These are phyloP conservation scores for Xerocomus potaroensis DNA, from an alignment of 768 basidiomycete species.

Conservation along the genomic window DNA sequence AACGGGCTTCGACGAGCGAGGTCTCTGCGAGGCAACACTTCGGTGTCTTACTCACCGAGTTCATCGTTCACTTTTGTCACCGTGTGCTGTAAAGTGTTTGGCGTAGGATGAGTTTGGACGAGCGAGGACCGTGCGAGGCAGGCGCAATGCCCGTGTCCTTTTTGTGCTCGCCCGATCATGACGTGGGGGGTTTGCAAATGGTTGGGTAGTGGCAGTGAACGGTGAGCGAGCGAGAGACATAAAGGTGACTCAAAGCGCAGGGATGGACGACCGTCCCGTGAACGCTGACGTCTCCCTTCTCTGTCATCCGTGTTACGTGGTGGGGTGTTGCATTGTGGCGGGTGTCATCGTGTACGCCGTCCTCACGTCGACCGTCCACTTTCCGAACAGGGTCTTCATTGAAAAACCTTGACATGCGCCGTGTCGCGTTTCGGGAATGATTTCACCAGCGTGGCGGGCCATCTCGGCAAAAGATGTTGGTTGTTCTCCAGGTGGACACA, in stretches of 20 bases:
- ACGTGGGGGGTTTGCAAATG: constrained; percentile 2
- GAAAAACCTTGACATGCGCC: constrained; percentile 68
- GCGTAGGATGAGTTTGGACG: background rate
- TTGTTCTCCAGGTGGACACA: constrained; percentile 58
- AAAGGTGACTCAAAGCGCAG: no score
- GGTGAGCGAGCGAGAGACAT: no score
- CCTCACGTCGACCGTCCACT: background rate
- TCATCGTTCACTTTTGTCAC: constrained; percentile 3
- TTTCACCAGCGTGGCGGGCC: constrained; percentile 47
- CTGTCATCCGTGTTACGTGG: no score
- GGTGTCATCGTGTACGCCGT: constrained; percentile 15
- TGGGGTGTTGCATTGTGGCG: constrained; percentile 5
- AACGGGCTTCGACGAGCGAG: constrained; percentile 14
- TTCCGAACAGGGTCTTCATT: constrained; percentile 45
- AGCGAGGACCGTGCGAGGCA: constrained; percentile 20
- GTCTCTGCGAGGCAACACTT: constrained; percentile 19
- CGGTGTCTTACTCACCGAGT: constrained; percentile 12
- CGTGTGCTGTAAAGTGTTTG: background rate
- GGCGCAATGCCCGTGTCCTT: constrained; percentile 4
- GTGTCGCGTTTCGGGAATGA: constrained; percentile 69
- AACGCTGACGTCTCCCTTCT: no score
- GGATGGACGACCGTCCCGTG: no score
- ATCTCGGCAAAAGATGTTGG: constrained; percentile 62
- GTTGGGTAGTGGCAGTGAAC: background rate
- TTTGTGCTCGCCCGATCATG: background rate